Conservation (phyloP, 192 early-diverging fungal species). For the Backusella australiensis region DNA sequence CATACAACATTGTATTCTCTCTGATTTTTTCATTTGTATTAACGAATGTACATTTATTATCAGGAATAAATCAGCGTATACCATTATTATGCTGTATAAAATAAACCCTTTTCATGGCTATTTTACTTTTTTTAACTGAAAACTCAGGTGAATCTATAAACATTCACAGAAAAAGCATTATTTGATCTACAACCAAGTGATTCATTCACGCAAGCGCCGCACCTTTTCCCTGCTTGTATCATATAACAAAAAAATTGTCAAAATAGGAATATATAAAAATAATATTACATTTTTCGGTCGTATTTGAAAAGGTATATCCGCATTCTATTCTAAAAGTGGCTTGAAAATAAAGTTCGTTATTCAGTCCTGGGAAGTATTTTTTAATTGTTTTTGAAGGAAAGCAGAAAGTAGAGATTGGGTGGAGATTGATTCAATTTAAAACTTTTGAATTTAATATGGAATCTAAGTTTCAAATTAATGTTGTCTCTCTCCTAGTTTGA, state of each 20-base stretch:
- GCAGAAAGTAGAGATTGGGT: neutral
- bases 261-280: neutral
- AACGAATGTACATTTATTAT: too few relatives aligned
- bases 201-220: too few relatives aligned
- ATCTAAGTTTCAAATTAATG: slow-evolving; percentile 1
- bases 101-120: too few relatives aligned
- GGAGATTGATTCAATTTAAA: neutral
- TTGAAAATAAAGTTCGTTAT: neutral
- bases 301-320: neutral
- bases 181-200: too few relatives aligned
- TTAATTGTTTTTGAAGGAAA: neutral
- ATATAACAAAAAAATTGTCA: neutral
- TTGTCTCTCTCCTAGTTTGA: neutral
- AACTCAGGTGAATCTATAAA: too few relatives aligned
- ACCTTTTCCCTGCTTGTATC: neutral
- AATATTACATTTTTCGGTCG: neutral
- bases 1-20: too few relatives aligned
- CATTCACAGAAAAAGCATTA: too few relatives aligned
- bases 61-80: too few relatives aligned
- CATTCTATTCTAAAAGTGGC: neutral
- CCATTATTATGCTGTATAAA: too few relatives aligned
- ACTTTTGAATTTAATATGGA: neutral
- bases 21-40: too few relatives aligned
- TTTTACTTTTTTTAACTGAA: too few relatives aligned
- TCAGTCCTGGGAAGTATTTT: neutral